Percentiles rank a stretch among this genome's conserved stretches.
phyloP scores from a whole-genome alignment of 805 yeast genomes.

The Yamadazyma takamatsuzukensis region DNA sequence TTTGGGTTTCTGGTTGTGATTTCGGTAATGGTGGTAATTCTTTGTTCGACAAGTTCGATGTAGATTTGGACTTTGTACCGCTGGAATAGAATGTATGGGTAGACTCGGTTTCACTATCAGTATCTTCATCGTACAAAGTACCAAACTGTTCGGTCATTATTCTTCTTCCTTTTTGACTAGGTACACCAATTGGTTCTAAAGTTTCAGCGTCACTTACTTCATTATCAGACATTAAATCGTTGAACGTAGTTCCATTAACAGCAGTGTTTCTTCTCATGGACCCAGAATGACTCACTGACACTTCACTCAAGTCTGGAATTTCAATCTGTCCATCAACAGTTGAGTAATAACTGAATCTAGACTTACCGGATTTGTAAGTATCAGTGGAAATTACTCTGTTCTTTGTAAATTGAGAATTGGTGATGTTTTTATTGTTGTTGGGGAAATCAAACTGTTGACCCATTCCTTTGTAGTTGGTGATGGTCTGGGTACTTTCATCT shows the following conservation, averaged over 20 bases:
- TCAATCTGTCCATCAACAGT: conserved; percentile 33
- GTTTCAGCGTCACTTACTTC: conserved; percentile 15
- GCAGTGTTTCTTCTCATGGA: conserved; percentile 8
- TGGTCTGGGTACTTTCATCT: too few species aligned
- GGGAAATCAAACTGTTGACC: conserved; percentile 39
- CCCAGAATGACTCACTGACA: conserved; percentile 12
- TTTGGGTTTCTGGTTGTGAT: conserved; percentile 9
- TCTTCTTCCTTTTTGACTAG: conserved; percentile 28
- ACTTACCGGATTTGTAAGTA: conserved; percentile 13
- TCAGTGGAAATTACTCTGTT: conserved; percentile 11
- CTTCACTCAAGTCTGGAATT: conserved; percentile 36
- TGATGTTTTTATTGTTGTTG: conserved; percentile 27
- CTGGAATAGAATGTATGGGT: conserved; percentile 16
- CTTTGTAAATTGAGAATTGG: conserved; percentile 23
- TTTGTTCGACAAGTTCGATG: conserved; percentile 16
- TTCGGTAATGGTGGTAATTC: conserved; percentile 13
- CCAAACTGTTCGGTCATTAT: conserved; percentile 24
- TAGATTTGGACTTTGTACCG: conserved; percentile 16
- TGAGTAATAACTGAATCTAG: conserved; percentile 16
- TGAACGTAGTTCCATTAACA: conserved; percentile 22
- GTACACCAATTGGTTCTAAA: conserved; percentile 35
- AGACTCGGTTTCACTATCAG: conserved; percentile 32
- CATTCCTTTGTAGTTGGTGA: conserved; percentile 31
- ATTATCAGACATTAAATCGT: conserved; percentile 21
- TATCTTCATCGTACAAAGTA: conserved; percentile 19